These are phyloP conservation scores for Sporodiniella umbellata DNA, from an alignment of 371 early-diverging fungal species.

Conservation along the genomic window DNA sequence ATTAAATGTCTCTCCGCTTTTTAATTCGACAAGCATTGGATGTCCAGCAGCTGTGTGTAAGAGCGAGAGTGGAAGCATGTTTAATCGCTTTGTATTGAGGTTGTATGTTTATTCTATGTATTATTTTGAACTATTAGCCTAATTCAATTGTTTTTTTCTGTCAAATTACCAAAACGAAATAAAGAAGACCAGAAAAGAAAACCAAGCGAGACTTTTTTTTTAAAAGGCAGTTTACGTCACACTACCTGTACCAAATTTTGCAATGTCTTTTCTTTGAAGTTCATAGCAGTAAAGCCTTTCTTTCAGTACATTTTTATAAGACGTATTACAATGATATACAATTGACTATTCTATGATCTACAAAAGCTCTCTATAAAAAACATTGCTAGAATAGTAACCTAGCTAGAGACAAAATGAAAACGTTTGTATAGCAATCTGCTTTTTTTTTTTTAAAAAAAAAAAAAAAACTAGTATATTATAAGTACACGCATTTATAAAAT, in stretches of 20 bases:
- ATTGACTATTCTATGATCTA: no score
- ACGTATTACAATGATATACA: no score
- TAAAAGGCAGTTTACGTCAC: slow-evolving; percentile 1
- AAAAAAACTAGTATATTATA: no score
- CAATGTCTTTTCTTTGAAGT: no score
- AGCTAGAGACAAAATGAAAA: no score
- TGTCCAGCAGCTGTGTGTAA: slow-evolving; percentile 88
- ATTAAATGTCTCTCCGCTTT: slow-evolving; percentile 97
- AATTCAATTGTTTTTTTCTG: no score
- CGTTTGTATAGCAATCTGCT: no score
- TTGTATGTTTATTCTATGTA: neutral
- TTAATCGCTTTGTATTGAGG: neutral
- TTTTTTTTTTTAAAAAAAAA: no score
- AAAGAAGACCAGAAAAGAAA: neutral
- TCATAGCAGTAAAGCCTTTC: neutral
- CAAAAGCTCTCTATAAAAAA: no score
- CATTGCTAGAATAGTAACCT: no score
- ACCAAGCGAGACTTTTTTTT: slow-evolving; percentile 2
- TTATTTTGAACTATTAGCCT: neutral
- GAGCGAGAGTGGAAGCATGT: slow-evolving; percentile 86
- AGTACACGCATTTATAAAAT: no score
- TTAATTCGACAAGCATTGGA: slow-evolving; percentile 96
- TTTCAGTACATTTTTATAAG: no score
- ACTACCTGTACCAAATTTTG: neutral
- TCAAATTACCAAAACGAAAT: neutral